Conservation (phyloP, 768 basidiomycete species). For the Podaxis mareebaensis region DNA sequence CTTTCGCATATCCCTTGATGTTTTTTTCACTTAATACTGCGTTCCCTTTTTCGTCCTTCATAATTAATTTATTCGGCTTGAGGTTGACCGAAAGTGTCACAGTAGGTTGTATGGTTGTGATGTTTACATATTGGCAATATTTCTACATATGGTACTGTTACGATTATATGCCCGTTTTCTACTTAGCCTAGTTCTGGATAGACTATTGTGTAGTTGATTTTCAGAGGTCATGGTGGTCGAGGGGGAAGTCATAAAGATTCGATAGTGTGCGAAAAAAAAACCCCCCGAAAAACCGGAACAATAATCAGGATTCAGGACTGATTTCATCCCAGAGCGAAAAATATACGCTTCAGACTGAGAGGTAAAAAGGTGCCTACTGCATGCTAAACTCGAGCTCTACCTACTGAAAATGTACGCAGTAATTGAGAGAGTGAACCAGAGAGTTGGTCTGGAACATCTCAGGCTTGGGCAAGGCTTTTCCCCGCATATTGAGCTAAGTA, state of each 20-base stretch:
- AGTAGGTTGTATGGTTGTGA: neutral
- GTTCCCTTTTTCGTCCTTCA: neutral
- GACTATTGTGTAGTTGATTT: constrained; percentile 1
- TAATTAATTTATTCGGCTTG: constrained; percentile 9
- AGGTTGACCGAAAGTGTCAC: neutral
- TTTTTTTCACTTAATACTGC: neutral
- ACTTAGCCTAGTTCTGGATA: neutral
- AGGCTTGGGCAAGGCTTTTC: too few relatives aligned
- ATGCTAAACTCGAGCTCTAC: too few relatives aligned
- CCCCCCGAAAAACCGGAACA: too few relatives aligned
- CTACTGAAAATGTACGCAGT: too few relatives aligned
- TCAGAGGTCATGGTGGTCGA: neutral
- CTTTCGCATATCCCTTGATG: neutral
- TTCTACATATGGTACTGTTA: constrained; percentile 13
- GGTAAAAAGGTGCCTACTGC: too few relatives aligned
- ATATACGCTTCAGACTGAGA: too few relatives aligned
- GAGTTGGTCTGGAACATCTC: too few relatives aligned
- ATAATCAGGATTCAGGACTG: too few relatives aligned
- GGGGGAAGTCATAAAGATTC: neutral
- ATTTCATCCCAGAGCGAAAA: too few relatives aligned
- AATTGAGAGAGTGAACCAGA: too few relatives aligned
- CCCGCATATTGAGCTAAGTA: too few relatives aligned
- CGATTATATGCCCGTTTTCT: constrained; percentile 1
- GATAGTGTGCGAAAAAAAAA: neutral
- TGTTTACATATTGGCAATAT: constrained; percentile 1